Evolutionary conservation across 306 rosid genomes (phyloP).

Genomic region (Albizia julibrissin): DNA sequence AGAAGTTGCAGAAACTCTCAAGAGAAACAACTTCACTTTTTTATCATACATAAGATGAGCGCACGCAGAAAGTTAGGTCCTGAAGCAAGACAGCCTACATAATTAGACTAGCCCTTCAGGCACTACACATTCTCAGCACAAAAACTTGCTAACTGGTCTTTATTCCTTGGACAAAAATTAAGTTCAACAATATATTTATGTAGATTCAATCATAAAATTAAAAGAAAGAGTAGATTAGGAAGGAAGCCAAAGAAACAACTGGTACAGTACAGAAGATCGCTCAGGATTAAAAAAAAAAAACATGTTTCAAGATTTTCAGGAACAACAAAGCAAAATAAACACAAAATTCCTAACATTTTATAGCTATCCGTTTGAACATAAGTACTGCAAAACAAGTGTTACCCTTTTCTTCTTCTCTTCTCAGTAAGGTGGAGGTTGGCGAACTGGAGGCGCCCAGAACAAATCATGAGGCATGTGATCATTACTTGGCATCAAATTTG

Average conservation of each 20-base stretch:
- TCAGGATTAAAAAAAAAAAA: background rate
- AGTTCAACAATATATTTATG: slow-evolving; percentile 26
- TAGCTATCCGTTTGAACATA: slow-evolving; percentile 17
- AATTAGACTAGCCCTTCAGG: background rate
- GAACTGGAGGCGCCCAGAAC: slow-evolving; percentile 60
- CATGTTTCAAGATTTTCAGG: background rate
- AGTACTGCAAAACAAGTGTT: background rate
- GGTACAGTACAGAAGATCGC: slow-evolving; percentile 14
- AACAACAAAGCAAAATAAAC: slow-evolving; percentile 29
- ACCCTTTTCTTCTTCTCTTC: background rate
- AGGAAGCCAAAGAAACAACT: slow-evolving; percentile 10
- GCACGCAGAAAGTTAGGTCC: too few species aligned
- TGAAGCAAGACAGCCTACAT: background rate
- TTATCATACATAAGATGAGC: too few species aligned
- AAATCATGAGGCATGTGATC: slow-evolving; percentile 62
- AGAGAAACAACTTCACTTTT: background rate
- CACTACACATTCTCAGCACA: background rate
- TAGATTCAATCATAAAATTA: too few species aligned
- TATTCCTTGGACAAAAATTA: background rate
- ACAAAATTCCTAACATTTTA: slow-evolving; percentile 33
- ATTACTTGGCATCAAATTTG: slow-evolving; percentile 51
- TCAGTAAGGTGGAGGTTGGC: slow-evolving; percentile 54
- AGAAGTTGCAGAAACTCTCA: background rate
- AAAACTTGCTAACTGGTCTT: slow-evolving; percentile 5
- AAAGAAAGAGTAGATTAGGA: background rate